Conservation (phyloP, 768 basidiomycete genomes). For the Lyophyllum shimeji region DNA sequence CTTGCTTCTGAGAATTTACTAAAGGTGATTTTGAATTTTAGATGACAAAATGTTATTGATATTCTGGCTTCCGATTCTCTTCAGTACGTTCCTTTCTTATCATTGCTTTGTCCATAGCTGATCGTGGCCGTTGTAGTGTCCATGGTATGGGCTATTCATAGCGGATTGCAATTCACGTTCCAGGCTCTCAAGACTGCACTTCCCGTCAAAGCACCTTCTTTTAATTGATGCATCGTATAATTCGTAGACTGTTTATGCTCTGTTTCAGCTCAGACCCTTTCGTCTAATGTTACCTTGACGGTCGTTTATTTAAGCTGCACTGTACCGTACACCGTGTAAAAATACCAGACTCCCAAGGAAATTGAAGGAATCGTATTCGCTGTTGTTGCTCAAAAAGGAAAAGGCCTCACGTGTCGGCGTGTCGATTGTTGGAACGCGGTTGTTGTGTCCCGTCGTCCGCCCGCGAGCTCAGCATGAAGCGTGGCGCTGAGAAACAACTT, state of each 20-base stretch:
- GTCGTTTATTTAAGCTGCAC: constrained; percentile 4
- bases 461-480: constrained; percentile 51
- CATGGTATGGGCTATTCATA: constrained; percentile 60
- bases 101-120: constrained; percentile 1
- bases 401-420: constrained; percentile 15
- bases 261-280: background rate
- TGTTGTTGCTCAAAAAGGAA: background rate
- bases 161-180: constrained; percentile 50
- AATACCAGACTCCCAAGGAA: too few species aligned
- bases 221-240: constrained; percentile 28
- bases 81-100: constrained; percentile 51
- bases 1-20: constrained; percentile 1
- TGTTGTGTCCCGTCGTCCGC: background rate
- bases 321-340: constrained; percentile 14
- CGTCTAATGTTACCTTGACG: constrained; percentile 1
- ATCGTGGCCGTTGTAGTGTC: constrained; percentile 43
- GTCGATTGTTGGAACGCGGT: constrained; percentile 7
- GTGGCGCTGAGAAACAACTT: constrained; percentile 72
- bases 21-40: constrained; percentile 29
- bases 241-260: constrained; percentile 7
- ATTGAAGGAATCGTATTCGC: background rate
- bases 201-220: constrained; percentile 42
- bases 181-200: constrained; percentile 48
- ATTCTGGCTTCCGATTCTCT: constrained; percentile 85
- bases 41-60: constrained; percentile 83